These are phyloP conservation scores for Steccherinum ochraceum DNA, from an alignment of 768 basidiomycete genomes.

Conservation along the genomic window DNA sequence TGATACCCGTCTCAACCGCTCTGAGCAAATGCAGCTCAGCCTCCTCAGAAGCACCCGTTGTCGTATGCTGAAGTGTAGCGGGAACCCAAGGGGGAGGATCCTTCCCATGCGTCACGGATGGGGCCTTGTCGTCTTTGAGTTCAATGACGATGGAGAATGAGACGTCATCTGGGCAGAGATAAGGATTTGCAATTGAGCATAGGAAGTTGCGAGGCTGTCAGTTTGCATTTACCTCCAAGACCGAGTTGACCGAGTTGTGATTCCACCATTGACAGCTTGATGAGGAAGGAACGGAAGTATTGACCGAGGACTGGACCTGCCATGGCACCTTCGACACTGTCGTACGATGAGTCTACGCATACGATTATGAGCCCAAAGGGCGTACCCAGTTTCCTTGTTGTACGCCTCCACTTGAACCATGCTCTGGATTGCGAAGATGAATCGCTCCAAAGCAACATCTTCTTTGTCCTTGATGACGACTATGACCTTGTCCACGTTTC, in stretches of 20 bases:
- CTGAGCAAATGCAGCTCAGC: slow-evolving; percentile 72
- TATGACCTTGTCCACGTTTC: slow-evolving; percentile 72
- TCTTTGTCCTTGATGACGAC: slow-evolving; percentile 81
- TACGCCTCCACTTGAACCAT: slow-evolving; percentile 69
- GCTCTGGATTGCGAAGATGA: slow-evolving; percentile 80
- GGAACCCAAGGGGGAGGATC: slow-evolving; percentile 80
- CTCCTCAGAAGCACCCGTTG: slow-evolving; percentile 53
- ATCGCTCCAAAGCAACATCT: slow-evolving; percentile 81
- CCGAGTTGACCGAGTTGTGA: slow-evolving; percentile 57
- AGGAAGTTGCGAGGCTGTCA: neutral
- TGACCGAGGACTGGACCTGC: slow-evolving; percentile 54
- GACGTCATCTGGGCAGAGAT: slow-evolving; percentile 43
- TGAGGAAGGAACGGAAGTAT: slow-evolving; percentile 77
- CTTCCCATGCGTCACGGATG: slow-evolving; percentile 44
- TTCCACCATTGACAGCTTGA: slow-evolving; percentile 77
- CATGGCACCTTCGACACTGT: slow-evolving; percentile 69
- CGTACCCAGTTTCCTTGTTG: slow-evolving; percentile 63
- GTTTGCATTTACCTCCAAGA: slow-evolving; percentile 38
- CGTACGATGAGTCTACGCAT: neutral
- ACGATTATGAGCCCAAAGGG: too few relatives aligned
- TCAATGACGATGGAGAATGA: slow-evolving; percentile 85
- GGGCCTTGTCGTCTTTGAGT: slow-evolving; percentile 59
- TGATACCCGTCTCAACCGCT: slow-evolving; percentile 77
- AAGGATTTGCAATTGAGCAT: neutral
- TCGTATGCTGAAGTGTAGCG: slow-evolving; percentile 63